phyloP scores from a whole-genome alignment of 805 yeast genomes.

The Pichia membranifaciens region DNA sequence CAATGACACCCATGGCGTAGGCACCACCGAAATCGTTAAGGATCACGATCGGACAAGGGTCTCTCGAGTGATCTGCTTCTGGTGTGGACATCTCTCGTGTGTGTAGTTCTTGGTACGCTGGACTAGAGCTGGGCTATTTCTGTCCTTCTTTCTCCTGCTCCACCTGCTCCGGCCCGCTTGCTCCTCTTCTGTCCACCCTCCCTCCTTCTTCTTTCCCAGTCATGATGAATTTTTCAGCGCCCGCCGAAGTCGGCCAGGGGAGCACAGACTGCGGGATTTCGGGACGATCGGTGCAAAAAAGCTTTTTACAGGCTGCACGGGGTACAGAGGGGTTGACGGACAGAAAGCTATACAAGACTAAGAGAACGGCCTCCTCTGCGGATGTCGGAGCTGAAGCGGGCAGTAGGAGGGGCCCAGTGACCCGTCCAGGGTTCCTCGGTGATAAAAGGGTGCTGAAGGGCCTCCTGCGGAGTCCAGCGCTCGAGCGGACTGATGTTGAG shows the following conservation, averaged over 20 bases:
- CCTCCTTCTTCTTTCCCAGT: not conserved
- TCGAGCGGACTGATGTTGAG: slow-evolving; percentile 85
- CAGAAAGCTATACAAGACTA: slow-evolving; percentile 5
- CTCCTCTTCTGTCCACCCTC: not conserved
- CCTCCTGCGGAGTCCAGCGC: slow-evolving; percentile 97
- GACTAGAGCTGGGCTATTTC: too few species aligned
- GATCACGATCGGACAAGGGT: slow-evolving; percentile 97
- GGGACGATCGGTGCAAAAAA: too few species aligned
- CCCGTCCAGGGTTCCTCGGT: slow-evolving; percentile 53
- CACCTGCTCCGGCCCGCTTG: not conserved
- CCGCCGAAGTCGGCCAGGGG: not conserved
- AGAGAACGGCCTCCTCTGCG: not conserved
- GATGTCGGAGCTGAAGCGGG: not conserved
- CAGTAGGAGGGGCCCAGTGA: slow-evolving; percentile 44
- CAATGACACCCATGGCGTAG: slow-evolving; percentile 97
- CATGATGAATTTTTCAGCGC: not conserved
- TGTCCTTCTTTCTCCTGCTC: too few species aligned
- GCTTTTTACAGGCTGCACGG: too few species aligned
- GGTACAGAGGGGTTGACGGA: too few species aligned
- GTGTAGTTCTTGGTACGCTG: not conserved
- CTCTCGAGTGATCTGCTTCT: slow-evolving; percentile 92
- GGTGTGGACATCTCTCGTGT: slow-evolving; percentile 47
- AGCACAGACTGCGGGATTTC: too few species aligned
- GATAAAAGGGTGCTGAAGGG: slow-evolving; percentile 84
- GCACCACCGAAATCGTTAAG: slow-evolving; percentile 98